These are phyloP conservation scores for Salix viminalis DNA, from an alignment of 345 rosid species.

Conservation along the genomic window DNA sequence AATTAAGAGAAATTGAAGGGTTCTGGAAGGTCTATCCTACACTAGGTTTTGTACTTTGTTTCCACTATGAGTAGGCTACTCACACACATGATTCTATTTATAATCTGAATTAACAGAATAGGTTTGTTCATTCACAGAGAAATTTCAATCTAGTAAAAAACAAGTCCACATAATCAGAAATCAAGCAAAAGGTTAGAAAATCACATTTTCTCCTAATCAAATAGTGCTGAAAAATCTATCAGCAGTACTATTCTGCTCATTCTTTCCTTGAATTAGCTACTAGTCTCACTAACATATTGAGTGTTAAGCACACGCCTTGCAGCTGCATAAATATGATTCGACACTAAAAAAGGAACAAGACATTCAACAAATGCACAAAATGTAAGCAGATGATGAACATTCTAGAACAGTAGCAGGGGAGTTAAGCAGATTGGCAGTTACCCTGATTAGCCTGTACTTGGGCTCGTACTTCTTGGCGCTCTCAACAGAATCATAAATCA, in stretches of 20 bases:
- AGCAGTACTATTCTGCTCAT: not conserved
- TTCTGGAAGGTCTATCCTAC: not conserved
- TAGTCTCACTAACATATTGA: not conserved
- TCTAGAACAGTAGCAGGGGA: not conserved
- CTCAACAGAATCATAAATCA: constrained; percentile 62
- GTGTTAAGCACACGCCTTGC: not conserved
- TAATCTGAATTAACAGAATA: not conserved
- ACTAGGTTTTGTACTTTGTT: not conserved
- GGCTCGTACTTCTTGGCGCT: constrained; percentile 89
- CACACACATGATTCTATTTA: not conserved
- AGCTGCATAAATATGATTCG: not conserved
- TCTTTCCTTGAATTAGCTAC: not conserved
- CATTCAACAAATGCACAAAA: not conserved
- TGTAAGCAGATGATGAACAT: not conserved
- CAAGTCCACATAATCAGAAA: not conserved
- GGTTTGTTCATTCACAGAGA: not conserved
- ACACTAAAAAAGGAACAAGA: not conserved
- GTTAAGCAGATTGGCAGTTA: constrained; percentile 14
- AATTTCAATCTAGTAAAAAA: not conserved
- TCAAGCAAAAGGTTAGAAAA: not conserved
- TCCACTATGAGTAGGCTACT: too few species aligned
- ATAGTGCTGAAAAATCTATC: not conserved
- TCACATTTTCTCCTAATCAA: not conserved
- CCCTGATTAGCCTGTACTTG: constrained; percentile 92
- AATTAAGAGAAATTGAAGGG: not conserved